Evolutionary conservation across 768 basidiomycete species (phyloP).

Genomic region (Suillus americanus): DNA sequence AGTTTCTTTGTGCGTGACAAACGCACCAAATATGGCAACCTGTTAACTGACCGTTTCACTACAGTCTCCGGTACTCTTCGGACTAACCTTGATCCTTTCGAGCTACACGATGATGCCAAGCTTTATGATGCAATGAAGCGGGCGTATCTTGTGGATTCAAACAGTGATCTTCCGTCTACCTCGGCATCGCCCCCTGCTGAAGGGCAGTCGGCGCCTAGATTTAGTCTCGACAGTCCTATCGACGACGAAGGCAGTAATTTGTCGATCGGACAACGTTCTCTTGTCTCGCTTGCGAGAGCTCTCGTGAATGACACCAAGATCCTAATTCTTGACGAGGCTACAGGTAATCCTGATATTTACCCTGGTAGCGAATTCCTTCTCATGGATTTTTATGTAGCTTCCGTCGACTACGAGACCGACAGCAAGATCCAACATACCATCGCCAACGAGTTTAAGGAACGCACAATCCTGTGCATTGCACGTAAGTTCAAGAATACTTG

Average conservation of each 20-base stretch:
- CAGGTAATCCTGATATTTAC: slow-evolving; percentile 40
- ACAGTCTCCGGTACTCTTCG: slow-evolving; percentile 78
- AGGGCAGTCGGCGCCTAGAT: slow-evolving; percentile 48
- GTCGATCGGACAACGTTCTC: slow-evolving; percentile 61
- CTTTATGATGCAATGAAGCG: slow-evolving; percentile 88
- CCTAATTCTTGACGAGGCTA: slow-evolving; percentile 58
- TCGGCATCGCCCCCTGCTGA: slow-evolving; percentile 30
- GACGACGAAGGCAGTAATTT: slow-evolving; percentile 84
- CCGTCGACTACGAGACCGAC: slow-evolving; percentile 89
- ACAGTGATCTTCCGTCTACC: slow-evolving; percentile 17
- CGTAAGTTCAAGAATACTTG: slow-evolving; percentile 45
- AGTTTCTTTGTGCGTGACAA: slow-evolving; percentile 46
- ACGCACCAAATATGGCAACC: not conserved
- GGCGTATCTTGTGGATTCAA: slow-evolving; percentile 72
- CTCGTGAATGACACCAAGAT: slow-evolving; percentile 84
- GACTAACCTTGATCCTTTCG: slow-evolving; percentile 90
- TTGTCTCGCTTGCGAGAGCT: slow-evolving; percentile 81
- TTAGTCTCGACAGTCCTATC: slow-evolving; percentile 72
- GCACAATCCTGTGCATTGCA: slow-evolving; percentile 85
- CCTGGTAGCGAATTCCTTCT: not conserved
- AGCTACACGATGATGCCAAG: slow-evolving; percentile 70
- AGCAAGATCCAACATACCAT: slow-evolving; percentile 91
- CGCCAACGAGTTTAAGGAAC: slow-evolving; percentile 75
- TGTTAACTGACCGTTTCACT: slow-evolving; percentile 14
- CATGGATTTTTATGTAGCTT: slow-evolving; percentile 43